Evolutionary conservation across 1,284 basidiomycete genomes (phyloP).

Genomic region (Tilletia caries): DNA sequence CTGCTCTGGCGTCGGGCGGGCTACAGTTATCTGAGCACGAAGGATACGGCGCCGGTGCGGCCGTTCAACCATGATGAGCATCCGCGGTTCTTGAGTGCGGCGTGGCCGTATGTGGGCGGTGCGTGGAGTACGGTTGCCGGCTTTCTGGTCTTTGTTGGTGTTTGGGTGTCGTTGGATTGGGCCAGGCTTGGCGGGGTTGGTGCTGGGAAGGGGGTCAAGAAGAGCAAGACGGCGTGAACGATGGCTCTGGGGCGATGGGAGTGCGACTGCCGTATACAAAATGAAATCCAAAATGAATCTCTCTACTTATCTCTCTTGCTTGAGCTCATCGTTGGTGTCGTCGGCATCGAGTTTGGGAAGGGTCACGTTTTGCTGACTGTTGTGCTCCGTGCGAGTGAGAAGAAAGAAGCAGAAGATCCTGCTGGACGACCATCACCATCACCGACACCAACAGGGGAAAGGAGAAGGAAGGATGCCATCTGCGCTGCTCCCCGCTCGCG

Average conservation of each 20-base stretch:
- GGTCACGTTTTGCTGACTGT: neutral
- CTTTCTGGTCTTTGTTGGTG: conserved; percentile 74
- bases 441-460: neutral
- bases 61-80: conserved; percentile 92
- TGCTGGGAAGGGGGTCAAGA: neutral
- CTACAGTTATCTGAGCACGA: conserved; percentile 67
- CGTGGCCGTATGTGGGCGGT: conserved; percentile 90
- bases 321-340: neutral
- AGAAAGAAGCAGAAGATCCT: neutral
- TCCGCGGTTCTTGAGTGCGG: conserved; percentile 85
- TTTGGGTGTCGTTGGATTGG: conserved; percentile 62
- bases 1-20: conserved; percentile 84
- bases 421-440: neutral
- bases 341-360: too few species aligned
- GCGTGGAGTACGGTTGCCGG: conserved; percentile 78
- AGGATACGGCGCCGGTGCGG: conserved; percentile 78
- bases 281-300: neutral
- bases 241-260: neutral
- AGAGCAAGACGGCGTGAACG: conserved; percentile 3
- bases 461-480: conserved; percentile 2
- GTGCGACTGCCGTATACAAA: too few species aligned
- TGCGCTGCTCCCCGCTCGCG: neutral
- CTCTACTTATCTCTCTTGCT: neutral
- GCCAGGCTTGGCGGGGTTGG: neutral
- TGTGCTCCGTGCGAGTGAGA: conserved; percentile 7